Evolutionary conservation across 345 rosid species (phyloP), one percentile per base, ranked within the genome.

Genomic region (Dipteronia dyeriana): DNA sequence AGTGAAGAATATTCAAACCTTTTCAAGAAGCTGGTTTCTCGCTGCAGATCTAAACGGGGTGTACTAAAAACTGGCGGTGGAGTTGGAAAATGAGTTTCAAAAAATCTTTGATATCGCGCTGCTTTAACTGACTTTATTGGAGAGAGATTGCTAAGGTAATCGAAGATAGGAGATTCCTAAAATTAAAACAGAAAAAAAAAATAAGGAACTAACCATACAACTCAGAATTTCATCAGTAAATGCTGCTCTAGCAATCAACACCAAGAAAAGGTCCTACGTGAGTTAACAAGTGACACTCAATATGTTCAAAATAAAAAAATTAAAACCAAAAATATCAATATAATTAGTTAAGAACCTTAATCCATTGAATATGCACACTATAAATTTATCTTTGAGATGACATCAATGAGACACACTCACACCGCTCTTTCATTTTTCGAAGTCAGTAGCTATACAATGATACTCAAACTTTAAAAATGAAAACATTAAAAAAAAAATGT

Each of bases 131-230:
- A 76, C 70, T 60, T 68, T 34, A 85, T 76, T 0, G 86, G 88
- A 23, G 88, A 81, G 1, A 83, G 84, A 71, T 79, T 77, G 38
- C 29, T 47, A 23, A 81, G 56, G 63, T 26, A 81, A 62, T 39
- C 29, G 26, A 41, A 71, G 20, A 81, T 34, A 16, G 85, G 81
- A 31, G 85, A 87, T 62, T 75, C 87, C 88, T 85, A 73, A 49
- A 77, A 56, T 34, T 16, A 12, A 22, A 60, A 70, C 8, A 38
- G 43, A 11, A 39, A 79, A 20, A 20, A 17, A 17, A 38, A 16
- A 5, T 23, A 20, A 62, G 34, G 6, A 12, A 70, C 26, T 16
- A 74, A 23, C 66, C 26, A n/a, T 13, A 19, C 29, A 67, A 53
- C 65, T 54, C 9, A 68, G n/a, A 56, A 59, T 68, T 45, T 57